Percentiles rank a stretch among this genome's conserved stretches.
phyloP scores from a whole-genome alignment of 1,284 basidiomycete genomes.

The Ceratobasidium sp. region DNA sequence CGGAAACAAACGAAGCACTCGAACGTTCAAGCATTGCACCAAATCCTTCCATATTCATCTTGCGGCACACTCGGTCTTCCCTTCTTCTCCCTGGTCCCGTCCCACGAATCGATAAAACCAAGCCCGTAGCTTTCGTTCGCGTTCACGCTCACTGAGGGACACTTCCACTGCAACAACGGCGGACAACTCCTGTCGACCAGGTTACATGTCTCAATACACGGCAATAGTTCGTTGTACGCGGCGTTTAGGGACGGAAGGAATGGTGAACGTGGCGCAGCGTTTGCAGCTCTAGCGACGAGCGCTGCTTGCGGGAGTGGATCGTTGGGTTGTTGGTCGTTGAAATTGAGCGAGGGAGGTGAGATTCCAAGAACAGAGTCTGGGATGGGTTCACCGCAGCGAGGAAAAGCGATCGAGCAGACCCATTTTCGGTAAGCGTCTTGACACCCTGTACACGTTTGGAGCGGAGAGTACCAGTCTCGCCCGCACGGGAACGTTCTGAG shows the following conservation, averaged over 20 bases:
- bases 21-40: conserved; percentile 55
- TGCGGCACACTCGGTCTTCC: conserved; percentile 51
- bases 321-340: conserved; percentile 60
- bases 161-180: conserved; percentile 76
- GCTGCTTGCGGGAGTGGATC: conserved; percentile 59
- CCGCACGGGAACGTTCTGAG: conserved; percentile 82
- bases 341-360: conserved; percentile 53
- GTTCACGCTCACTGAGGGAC: conserved; percentile 74
- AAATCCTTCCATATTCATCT: conserved; percentile 58
- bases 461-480: conserved; percentile 81
- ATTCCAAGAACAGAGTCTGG: conserved; percentile 51
- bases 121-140: conserved; percentile 80
- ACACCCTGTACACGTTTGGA: conserved; percentile 82
- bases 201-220: conserved; percentile 83
- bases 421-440: conserved; percentile 80
- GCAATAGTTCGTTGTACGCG: conserved; percentile 73
- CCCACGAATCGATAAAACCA: conserved; percentile 72
- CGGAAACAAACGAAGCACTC: not conserved
- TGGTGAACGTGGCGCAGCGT: conserved; percentile 52
- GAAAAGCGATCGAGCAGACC: conserved; percentile 80
- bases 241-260: conserved; percentile 49
- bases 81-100: conserved; percentile 60
- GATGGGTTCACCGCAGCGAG: conserved; percentile 73
- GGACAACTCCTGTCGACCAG: conserved; percentile 82
- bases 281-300: conserved; percentile 62